Percentiles rank a stretch among this genome's conserved stretches.
Conservation (phyloP, 495 filamentous ascomycete species). For the Neurospora tetraspora region DNA sequence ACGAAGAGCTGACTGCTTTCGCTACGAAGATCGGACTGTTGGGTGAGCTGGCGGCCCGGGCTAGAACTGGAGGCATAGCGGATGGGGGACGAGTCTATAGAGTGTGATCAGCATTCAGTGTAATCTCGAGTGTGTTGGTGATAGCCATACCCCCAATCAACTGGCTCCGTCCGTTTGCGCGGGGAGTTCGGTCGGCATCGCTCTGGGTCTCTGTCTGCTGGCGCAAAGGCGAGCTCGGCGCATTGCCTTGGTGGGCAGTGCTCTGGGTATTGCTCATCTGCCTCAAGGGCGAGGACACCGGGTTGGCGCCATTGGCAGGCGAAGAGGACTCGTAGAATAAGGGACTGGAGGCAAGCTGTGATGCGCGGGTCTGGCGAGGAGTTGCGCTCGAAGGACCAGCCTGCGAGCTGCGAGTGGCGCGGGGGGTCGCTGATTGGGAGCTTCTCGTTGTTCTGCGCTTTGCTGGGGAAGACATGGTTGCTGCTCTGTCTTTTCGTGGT, state of each 20-base stretch:
- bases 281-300: constrained; percentile 38
- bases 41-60: constrained; percentile 50
- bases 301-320: constrained; percentile 40
- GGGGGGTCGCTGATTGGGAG: constrained; percentile 48
- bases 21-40: constrained; percentile 57
- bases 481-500: not conserved
- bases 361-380: constrained; percentile 34
- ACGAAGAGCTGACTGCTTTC: constrained; percentile 84
- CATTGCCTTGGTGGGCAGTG: constrained; percentile 42
- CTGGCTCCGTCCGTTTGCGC: constrained; percentile 39
- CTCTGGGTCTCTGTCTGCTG: constrained; percentile 47
- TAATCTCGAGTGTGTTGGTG: not conserved
- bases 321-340: constrained; percentile 79
- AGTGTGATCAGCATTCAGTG: not conserved
- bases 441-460: constrained; percentile 42
- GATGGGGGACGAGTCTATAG: constrained; percentile 78
- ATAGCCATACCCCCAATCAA: constrained; percentile 53
- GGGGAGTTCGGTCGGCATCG: constrained; percentile 57
- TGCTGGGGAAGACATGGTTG: constrained; percentile 51
- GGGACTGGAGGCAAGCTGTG: constrained; percentile 61
- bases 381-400: constrained; percentile 35
- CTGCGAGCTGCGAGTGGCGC: constrained; percentile 42
- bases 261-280: constrained; percentile 47
- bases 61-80: constrained; percentile 82
- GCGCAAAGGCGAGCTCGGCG: constrained; percentile 57